These are phyloP conservation scores for Solanum hybrid DNA, from an alignment of 305 asterid species.

Conservation along the genomic window DNA sequence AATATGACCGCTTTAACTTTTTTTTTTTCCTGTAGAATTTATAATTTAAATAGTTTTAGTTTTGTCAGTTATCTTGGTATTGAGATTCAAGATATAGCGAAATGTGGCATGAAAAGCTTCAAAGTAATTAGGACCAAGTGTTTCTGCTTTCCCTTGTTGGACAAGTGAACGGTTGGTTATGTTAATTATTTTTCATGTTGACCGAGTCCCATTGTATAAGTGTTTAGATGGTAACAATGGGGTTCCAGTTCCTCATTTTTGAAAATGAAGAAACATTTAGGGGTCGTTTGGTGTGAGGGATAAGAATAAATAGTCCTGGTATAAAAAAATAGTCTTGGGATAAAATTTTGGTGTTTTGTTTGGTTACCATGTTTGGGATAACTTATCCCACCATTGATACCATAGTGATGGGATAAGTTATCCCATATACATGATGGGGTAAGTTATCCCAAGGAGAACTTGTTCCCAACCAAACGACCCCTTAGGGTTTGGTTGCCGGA, in stretches of 20 bases:
- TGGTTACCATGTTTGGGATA: not conserved
- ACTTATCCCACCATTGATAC: not conserved
- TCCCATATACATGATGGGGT: not conserved
- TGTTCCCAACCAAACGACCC: not conserved
- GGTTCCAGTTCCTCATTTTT: not conserved
- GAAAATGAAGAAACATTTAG: not conserved
- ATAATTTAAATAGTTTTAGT: not conserved
- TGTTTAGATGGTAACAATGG: not conserved
- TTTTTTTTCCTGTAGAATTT: not conserved
- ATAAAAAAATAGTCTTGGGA: not conserved
- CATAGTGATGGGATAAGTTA: no score
- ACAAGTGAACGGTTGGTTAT: not conserved
- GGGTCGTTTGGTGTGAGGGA: not conserved
- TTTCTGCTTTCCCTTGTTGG: not conserved
- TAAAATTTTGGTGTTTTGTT: not conserved
- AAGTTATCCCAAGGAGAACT: not conserved
- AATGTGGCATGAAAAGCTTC: not conserved
- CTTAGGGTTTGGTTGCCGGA: not conserved
- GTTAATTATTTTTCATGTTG: not conserved
- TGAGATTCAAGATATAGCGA: not conserved
- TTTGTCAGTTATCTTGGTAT: not conserved
- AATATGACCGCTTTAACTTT: not conserved
- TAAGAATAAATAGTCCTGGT: not conserved
- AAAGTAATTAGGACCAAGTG: not conserved
- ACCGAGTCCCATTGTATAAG: not conserved